Evolutionary conservation across 768 basidiomycete genomes (phyloP).

Genomic region (Rhizopogon roseolus): DNA sequence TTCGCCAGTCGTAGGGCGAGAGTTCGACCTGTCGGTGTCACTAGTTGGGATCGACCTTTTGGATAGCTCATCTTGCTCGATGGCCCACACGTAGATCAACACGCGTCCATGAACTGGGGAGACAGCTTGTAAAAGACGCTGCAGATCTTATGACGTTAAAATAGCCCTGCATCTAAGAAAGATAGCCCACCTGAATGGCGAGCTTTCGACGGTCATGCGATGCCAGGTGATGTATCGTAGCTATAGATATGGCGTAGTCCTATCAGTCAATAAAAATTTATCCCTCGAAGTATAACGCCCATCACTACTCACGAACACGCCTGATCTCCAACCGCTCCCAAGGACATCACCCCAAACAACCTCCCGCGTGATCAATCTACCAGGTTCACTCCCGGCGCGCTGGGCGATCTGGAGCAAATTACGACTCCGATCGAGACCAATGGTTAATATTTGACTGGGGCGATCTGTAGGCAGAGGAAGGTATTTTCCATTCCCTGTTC

Average conservation of each 20-base stretch:
- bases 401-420: slow-evolving; percentile 76
- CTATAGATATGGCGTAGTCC: slow-evolving; percentile 97
- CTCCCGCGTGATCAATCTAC: slow-evolving; percentile 42
- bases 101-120: slow-evolving; percentile 69
- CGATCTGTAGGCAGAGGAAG: slow-evolving; percentile 68
- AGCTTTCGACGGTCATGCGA: slow-evolving; percentile 66
- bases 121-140: slow-evolving; percentile 65
- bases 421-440: slow-evolving; percentile 81
- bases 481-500: slow-evolving; percentile 98
- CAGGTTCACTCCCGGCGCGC: slow-evolving; percentile 43
- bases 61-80: slow-evolving; percentile 85
- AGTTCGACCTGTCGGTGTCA: background rate
- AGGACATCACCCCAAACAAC: slow-evolving; percentile 81
- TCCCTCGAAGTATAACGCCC: background rate
- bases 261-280: slow-evolving; percentile 24
- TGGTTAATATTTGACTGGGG: slow-evolving; percentile 58
- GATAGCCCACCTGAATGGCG: slow-evolving; percentile 61
- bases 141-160: background rate
- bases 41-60: slow-evolving; percentile 57
- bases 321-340: slow-evolving; percentile 66
- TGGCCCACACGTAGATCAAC: slow-evolving; percentile 95
- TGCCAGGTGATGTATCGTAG: slow-evolving; percentile 94
- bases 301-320: slow-evolving; percentile 63
- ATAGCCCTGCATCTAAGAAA: background rate
- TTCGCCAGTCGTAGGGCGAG: slow-evolving; percentile 40